Conservation (phyloP, 345 rosid species). For the Erodium maritimum region DNA sequence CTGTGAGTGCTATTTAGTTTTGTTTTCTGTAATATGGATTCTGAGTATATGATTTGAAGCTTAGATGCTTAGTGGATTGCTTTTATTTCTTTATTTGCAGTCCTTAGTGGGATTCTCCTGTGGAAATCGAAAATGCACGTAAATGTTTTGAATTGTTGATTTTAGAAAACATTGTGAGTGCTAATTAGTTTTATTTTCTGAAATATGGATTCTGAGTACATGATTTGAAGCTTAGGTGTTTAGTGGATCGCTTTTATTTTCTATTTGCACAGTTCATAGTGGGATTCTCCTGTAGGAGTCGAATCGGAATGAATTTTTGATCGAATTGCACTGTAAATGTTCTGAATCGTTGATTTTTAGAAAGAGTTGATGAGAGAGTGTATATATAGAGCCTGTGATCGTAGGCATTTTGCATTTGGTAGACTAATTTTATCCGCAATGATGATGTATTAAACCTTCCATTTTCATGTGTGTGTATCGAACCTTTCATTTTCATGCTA, state of each 20-base stretch:
- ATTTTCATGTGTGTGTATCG: neutral
- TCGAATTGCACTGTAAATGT: too few relatives aligned
- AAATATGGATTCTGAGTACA: neutral
- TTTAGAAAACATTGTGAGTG: neutral
- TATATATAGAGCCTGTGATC: neutral
- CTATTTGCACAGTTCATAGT: neutral
- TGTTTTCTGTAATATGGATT: neutral
- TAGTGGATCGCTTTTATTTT: too few relatives aligned
- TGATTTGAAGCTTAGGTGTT: neutral
- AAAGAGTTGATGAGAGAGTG: neutral
- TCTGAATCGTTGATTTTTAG: too few relatives aligned
- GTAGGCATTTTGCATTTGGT: neutral
- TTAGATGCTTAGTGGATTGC: too few relatives aligned
- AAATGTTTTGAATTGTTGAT: too few relatives aligned
- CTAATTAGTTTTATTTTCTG: neutral
- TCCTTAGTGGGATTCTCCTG: neutral
- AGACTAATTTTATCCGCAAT: neutral
- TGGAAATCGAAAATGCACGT: too few relatives aligned
- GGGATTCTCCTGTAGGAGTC: neutral
- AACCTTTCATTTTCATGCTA: too few relatives aligned
- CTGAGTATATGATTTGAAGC: neutral
- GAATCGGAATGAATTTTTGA: neutral
- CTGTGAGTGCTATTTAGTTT: neutral
- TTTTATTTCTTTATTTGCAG: neutral
- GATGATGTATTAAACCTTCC: neutral